Conservation (phyloP, 2,329 filamentous ascomycete species). For the Rutstroemia sp. region DNA sequence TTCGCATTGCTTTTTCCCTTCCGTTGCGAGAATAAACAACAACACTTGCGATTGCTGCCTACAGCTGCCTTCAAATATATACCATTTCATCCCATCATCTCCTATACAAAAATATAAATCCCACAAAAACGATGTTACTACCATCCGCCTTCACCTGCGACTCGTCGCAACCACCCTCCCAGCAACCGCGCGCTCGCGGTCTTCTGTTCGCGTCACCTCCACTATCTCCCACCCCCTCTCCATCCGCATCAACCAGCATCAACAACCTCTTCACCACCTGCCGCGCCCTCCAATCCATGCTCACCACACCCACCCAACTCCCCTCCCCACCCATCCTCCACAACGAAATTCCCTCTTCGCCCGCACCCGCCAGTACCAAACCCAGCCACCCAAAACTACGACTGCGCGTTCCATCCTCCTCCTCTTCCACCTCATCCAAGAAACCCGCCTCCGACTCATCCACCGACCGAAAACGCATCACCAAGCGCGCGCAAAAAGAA, state of each 20-base stretch:
- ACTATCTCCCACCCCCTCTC: constrained; percentile 40
- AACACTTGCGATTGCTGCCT: neutral
- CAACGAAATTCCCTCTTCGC: constrained; percentile 15
- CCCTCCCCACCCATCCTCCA: constrained; percentile 47
- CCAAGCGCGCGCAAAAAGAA: constrained; percentile 40
- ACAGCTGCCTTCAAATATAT: neutral
- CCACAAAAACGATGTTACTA: constrained; percentile 42
- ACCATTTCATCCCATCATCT: neutral
- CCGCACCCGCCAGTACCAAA: constrained; percentile 19
- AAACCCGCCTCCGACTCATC: constrained; percentile 15
- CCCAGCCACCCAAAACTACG: constrained; percentile 42
- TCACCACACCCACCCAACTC: constrained; percentile 38
- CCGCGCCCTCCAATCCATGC: constrained; percentile 53
- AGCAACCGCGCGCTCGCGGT: constrained; percentile 32
- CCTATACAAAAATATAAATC: neutral
- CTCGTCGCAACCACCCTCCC: constrained; percentile 30
- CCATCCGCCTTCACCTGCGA: constrained; percentile 54
- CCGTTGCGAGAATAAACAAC: neutral
- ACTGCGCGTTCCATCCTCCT: constrained; percentile 33
- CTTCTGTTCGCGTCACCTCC: constrained; percentile 52
- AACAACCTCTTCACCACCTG: constrained; percentile 52
- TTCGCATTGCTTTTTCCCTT: constrained; percentile 11
- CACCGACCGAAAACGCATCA: constrained; percentile 35
- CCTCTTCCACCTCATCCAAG: constrained; percentile 31
- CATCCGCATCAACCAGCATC: constrained; percentile 40